Evolutionary conservation across 345 rosid genomes (phyloP).

Genomic region (Odontarrhena argentea): DNA sequence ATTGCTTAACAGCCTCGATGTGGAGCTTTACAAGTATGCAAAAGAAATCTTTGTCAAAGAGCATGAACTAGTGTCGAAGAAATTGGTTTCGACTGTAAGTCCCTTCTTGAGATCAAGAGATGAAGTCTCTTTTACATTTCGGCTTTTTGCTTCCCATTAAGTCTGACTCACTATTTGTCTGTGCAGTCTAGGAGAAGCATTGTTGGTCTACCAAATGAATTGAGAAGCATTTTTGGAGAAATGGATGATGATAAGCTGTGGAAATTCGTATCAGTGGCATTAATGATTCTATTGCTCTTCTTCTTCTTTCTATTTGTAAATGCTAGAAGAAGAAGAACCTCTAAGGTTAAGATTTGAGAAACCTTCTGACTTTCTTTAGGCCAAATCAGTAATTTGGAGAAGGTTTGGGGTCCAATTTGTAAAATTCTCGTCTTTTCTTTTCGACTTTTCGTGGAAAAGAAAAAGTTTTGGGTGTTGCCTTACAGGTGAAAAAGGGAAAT

Average conservation of each 20-base stretch:
- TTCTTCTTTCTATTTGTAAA: constrained; percentile 58
- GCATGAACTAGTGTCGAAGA: constrained; percentile 41
- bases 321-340: constrained; percentile 66
- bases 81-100: constrained; percentile 37
- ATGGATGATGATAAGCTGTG: constrained; percentile 42
- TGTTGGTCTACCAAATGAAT: constrained; percentile 50
- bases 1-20: constrained; percentile 78
- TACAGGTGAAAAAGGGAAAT: constrained; percentile 31
- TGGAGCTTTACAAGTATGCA: constrained; percentile 84
- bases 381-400: constrained; percentile 12
- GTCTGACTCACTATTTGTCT: constrained; percentile 3
- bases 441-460: constrained; percentile 34
- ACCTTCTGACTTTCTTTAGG: constrained; percentile 30
- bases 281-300: constrained; percentile 45
- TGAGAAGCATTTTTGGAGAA: constrained; percentile 44
- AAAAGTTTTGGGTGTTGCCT: constrained; percentile 38
- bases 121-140: not conserved
- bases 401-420: constrained; percentile 23
- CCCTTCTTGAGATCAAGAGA: constrained; percentile 1
- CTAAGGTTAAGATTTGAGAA: constrained; percentile 67
- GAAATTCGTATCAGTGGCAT: constrained; percentile 46
- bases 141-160: not conserved
- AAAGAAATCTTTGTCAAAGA: constrained; percentile 66
- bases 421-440: constrained; percentile 27
- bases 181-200: constrained; percentile 35